Evolutionary conservation across 805 yeast genomes (phyloP), one percentile per base, ranked within the genome.

Genomic region (Lachancea cidri): DNA sequence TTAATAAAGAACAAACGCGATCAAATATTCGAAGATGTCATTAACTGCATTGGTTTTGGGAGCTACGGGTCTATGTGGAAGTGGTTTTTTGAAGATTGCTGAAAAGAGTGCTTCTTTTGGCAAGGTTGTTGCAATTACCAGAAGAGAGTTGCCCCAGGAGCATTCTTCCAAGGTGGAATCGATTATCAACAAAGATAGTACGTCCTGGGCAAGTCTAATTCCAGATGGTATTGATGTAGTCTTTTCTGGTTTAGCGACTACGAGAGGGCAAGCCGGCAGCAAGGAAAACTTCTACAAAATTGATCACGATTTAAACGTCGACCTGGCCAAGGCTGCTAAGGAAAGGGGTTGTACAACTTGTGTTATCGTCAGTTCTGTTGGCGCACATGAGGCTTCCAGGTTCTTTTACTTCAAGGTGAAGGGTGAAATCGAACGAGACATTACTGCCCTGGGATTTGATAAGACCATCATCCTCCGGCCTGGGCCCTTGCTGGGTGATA

Each of bases 1-100:
- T n/a, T n/a, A n/a, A n/a, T n/a, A n/a, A n/a, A n/a, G n/a, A n/a
- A n/a, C n/a, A n/a, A n/a, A n/a, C n/a, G n/a, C n/a, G n/a, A n/a
- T n/a, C n/a, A n/a, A n/a, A n/a, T n/a, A n/a, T n/a, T n/a, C n/a
- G n/a, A n/a, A n/a, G n/a, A 42, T 42, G 45, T 16, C 33, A 9
- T 32, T 51, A 55, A 57, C 52, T 29, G 62, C 64, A 11, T 63
- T 74, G 33, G 53, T 72, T 13, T 60, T 85, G 33, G 96, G 96
- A 2, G 73, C 88, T 20, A 86, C 95, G 1, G 96, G 96, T 2
- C 64, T 86, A 16, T 81, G 83, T 42, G 96, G 95, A 6, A 51
- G 68, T 17, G 70, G 66, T 17, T 71, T 85, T 44, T 56, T 85
- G 40, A 71, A 68, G 40, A 61, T 61, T 18, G 75, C 76, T 4